These are phyloP conservation scores for Sextonia rubra DNA, from an alignment of 164 flowering plant species.

Conservation along the genomic window DNA sequence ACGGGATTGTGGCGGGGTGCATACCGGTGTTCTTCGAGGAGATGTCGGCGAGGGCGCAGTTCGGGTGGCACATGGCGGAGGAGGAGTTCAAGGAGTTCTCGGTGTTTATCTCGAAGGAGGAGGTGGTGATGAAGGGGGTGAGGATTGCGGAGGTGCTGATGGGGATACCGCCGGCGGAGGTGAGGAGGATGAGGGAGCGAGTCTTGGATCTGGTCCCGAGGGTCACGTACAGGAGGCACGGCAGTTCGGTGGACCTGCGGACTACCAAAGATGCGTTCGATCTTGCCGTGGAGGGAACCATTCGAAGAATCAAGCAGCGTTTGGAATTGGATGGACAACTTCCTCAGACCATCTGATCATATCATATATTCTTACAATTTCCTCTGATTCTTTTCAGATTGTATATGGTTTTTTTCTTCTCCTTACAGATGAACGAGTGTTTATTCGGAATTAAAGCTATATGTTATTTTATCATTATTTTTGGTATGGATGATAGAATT, in stretches of 20 bases:
- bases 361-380: no score
- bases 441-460: no score
- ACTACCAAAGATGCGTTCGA: constrained; percentile 78
- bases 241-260: constrained; percentile 55
- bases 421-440: no score
- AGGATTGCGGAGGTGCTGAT: constrained; percentile 61
- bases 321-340: not conserved
- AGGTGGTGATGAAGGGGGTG: constrained; percentile 77
- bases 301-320: constrained; percentile 39
- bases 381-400: no score
- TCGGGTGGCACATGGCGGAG: constrained; percentile 77
- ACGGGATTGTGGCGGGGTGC: constrained; percentile 79
- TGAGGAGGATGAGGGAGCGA: constrained; percentile 75
- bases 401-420: no score
- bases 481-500: no score
- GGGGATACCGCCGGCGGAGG: constrained; percentile 48
- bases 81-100: constrained; percentile 58
- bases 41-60: constrained; percentile 62
- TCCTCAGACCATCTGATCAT: no score
- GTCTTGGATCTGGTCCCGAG: constrained; percentile 72
- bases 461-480: no score
- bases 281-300: constrained; percentile 67
- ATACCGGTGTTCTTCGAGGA: constrained; percentile 98
- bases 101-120: constrained; percentile 81
- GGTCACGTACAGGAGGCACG: constrained; percentile 76